Conservation (phyloP, 2,329 filamentous ascomycete genomes). For the Pseudocercospora fuligena region DNA sequence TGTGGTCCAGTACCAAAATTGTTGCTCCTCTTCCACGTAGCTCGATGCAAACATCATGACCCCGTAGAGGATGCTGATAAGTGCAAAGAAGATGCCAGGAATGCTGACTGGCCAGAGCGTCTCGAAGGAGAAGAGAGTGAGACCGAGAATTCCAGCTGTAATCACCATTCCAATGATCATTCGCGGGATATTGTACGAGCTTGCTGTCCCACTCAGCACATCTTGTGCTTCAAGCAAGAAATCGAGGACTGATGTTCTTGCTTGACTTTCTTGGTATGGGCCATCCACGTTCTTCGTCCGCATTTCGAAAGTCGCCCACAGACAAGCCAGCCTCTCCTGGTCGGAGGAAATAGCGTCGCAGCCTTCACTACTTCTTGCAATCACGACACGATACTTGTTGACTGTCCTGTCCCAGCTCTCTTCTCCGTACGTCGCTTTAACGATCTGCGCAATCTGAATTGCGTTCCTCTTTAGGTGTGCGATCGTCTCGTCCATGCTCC, state of each 20-base stretch:
- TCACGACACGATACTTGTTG: neutral
- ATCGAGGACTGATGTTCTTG: slow-evolving; percentile 18
- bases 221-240: slow-evolving; percentile 77
- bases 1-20: slow-evolving; percentile 95
- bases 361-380: slow-evolving; percentile 10
- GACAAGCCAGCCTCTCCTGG: slow-evolving; percentile 32
- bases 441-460: slow-evolving; percentile 76
- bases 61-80: slow-evolving; percentile 62
- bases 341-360: slow-evolving; percentile 29
- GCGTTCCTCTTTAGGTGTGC: slow-evolving; percentile 79
- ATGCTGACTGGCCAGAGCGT: slow-evolving; percentile 48
- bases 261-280: slow-evolving; percentile 5
- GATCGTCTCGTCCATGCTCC: slow-evolving; percentile 56
- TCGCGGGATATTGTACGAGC: slow-evolving; percentile 79
- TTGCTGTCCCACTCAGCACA: slow-evolving; percentile 85
- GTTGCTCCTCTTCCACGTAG: slow-evolving; percentile 97
- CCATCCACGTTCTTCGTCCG: slow-evolving; percentile 25
- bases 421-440: slow-evolving; percentile 70
- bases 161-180: slow-evolving; percentile 57
- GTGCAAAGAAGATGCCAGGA: slow-evolving; percentile 47
- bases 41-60: slow-evolving; percentile 97
- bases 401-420: slow-evolving; percentile 27
- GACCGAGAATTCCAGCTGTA: slow-evolving; percentile 49
- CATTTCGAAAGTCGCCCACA: slow-evolving; percentile 27
- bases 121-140: slow-evolving; percentile 41